phyloP scores from a whole-genome alignment of 2,329 filamentous ascomycete species.

The Microdochium nivale region DNA sequence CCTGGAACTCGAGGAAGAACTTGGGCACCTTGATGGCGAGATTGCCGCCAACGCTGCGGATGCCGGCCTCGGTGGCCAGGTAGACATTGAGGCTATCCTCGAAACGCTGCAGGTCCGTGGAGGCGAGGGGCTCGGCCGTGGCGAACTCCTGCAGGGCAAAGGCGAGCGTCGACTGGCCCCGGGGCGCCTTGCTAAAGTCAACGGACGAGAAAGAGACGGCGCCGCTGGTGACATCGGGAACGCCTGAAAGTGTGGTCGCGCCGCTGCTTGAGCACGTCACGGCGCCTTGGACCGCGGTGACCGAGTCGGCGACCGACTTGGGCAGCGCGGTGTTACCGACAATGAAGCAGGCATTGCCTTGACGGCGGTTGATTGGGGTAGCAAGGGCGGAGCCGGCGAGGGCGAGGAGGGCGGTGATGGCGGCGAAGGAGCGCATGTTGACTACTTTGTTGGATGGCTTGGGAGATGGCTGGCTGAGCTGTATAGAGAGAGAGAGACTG shows the following conservation, averaged over 20 bases:
- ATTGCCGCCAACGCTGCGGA: constrained; percentile 42
- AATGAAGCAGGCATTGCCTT: constrained; percentile 39
- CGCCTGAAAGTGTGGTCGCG: constrained; percentile 37
- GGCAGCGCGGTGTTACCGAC: constrained; percentile 42
- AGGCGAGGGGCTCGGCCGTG: constrained; percentile 38
- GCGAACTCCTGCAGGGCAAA: constrained; percentile 47
- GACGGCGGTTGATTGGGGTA: not conserved
- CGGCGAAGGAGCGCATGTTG: not conserved
- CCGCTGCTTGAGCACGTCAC: constrained; percentile 39
- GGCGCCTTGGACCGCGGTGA: constrained; percentile 27
- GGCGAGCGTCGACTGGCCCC: constrained; percentile 33
- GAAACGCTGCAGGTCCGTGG: constrained; percentile 40
- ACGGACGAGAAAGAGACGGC: constrained; percentile 41
- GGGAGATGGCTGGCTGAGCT: not conserved
- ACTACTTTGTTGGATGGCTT: not conserved
- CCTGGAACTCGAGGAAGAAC: constrained; percentile 53
- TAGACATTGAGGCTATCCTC: constrained; percentile 47
- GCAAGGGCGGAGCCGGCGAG: not conserved
- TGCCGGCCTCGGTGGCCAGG: constrained; percentile 49
- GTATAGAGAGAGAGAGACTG: not conserved
- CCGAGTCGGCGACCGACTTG: constrained; percentile 34
- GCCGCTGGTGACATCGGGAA: constrained; percentile 48
- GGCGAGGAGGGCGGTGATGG: not conserved
- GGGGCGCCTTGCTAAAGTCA: constrained; percentile 41
- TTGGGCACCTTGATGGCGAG: constrained; percentile 53